Base-by-base conservation (phyloP, 2,329 filamentous ascomycete species). In the Cladosporium colombiae region DNA sequence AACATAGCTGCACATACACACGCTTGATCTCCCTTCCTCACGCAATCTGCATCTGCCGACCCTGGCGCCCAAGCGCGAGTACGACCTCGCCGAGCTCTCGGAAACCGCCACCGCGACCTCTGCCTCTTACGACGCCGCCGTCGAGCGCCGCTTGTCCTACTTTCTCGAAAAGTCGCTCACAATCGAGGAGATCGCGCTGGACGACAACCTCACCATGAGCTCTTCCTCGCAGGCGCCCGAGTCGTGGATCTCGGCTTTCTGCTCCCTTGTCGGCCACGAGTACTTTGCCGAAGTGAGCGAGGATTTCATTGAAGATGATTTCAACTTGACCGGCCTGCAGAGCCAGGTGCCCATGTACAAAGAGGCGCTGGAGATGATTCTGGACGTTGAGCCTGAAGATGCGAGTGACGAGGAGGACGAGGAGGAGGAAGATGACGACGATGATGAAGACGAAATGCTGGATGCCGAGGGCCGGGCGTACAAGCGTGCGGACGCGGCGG, bases 271-370 rank as follows among this genome's bases (percentile, higher is more conserved):
- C 67, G 95, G 95, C 68, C 95, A 99, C 78, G 95, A 99, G 80
- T 99, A 98, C 82, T 99, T 99, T 79, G 95, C 95, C 69, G 95
- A 99, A 82, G 94, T 99, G 60, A 95, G 92, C 55, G 95, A 99
- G 81, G 95, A 99, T 76, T 99, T 99, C 74, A 98, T 99, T 76
- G 95, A 99, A 79, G 95, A 99, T 88, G 95, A 99, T 80, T 99
- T 99, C 85, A 99, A 99, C 80, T 84, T 99, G 70, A 99, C 95
- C 0, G 95, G 95, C 59, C 84, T 99, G 74, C 93, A 97, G 80
- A 91, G 89, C 67, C 94, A 98, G 81, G 95, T 99, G 62, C 90
- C 92, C 70, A 97, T 97, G 91, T 99, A 99, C 80, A 99, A 98
- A 81, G 95, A 99, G 81, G 95, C 95, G 14, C 82, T 99, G 69